phyloP scores from a whole-genome alignment of 306 rosid genomes.

The Geum urbanum region DNA sequence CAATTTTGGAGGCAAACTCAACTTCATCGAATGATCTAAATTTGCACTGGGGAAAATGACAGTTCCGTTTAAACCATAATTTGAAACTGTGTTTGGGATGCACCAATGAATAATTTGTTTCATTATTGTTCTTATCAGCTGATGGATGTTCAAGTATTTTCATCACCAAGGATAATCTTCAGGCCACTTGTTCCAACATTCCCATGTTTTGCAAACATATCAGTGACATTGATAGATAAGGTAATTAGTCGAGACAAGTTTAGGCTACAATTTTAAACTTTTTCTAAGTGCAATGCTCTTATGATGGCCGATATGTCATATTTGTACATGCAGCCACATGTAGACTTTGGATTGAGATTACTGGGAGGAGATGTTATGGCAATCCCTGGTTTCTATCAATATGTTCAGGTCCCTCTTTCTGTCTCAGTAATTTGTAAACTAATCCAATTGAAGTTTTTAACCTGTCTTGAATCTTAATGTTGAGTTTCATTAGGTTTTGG shows the following conservation, averaged over 20 bases:
- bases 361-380: constrained; percentile 33
- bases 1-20: not conserved
- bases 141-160: constrained; percentile 33
- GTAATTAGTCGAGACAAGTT: constrained; percentile 5
- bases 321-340: constrained; percentile 27
- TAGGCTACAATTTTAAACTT: not conserved
- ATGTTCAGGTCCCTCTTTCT: constrained; percentile 19
- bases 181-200: constrained; percentile 35
- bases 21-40: not conserved
- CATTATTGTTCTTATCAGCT: constrained; percentile 13
- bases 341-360: constrained; percentile 34
- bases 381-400: constrained; percentile 31
- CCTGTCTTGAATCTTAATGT: constrained; percentile 6
- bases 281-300: not conserved
- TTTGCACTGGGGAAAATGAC: not conserved
- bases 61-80: not conserved
- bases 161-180: constrained; percentile 23
- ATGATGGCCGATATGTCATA: not conserved
- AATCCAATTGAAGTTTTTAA: not conserved
- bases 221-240: constrained; percentile 34
- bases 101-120: not conserved
- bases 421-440: not conserved
- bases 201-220: constrained; percentile 32
- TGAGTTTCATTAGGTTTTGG: not conserved
- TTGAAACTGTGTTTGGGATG: not conserved